Evolutionary conservation across 495 filamentous ascomycete genomes (phyloP).

Genomic region (Penicillium coprophilum): DNA sequence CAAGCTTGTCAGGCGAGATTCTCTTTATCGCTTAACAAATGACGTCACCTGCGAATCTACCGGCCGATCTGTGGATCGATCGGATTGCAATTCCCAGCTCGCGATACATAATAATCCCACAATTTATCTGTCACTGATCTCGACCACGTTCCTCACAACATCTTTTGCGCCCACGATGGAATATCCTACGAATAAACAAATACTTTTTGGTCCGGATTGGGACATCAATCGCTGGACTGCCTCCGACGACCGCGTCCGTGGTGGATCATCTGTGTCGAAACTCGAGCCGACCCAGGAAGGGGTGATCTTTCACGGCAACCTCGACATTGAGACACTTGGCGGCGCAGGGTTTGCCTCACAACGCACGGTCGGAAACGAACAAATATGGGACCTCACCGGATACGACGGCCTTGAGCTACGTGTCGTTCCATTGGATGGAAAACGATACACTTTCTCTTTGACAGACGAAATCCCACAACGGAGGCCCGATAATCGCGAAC

Average conservation of each 20-base stretch:
- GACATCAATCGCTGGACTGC: conserved; percentile 60
- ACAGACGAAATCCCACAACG: conserved; percentile 63
- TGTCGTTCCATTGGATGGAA: conserved; percentile 42
- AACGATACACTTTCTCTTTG: conserved; percentile 68
- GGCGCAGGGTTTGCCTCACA: conserved; percentile 84
- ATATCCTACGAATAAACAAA: neutral
- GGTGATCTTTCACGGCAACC: conserved; percentile 60
- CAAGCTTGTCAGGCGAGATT: neutral
- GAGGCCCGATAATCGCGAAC: conserved; percentile 59
- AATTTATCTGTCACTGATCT: neutral
- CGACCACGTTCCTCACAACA: neutral
- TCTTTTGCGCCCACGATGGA: neutral
- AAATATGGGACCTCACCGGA: conserved; percentile 54
- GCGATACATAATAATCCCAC: neutral
- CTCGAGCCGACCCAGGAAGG: conserved; percentile 33
- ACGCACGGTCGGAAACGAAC: conserved; percentile 55
- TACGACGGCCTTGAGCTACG: conserved; percentile 56
- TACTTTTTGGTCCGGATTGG: conserved; percentile 40
- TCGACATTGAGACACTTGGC: conserved; percentile 73
- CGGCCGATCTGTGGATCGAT: neutral
- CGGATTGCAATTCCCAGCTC: neutral
- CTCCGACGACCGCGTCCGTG: conserved; percentile 72
- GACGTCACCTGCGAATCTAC: neutral
- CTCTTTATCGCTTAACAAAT: neutral
- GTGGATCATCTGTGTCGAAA: conserved; percentile 62